Evolutionary conservation across 192 early-diverging fungal species (phyloP).

Genomic region (Gaertneriomyces semiglobifer): DNA sequence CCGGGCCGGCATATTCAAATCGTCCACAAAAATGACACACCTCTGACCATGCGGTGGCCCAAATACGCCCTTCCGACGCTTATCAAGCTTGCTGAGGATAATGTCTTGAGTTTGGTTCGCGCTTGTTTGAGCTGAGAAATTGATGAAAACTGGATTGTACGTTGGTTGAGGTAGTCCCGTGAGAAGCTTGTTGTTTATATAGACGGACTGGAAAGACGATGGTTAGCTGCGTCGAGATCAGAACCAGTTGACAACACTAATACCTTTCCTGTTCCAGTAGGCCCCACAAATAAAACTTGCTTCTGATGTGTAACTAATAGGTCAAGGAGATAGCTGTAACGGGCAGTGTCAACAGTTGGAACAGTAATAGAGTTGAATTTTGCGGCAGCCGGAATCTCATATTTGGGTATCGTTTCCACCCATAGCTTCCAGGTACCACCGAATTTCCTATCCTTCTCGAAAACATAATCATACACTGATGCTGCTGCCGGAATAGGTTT

Average conservation of each 20-base stretch:
- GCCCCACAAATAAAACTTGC: conserved; percentile 55
- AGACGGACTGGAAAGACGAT: conserved; percentile 30
- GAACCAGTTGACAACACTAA: no score
- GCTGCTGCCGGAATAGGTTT: conserved; percentile 53
- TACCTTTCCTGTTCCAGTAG: conserved; percentile 56
- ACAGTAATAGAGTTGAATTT: conserved; percentile 59
- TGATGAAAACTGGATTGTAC: conserved; percentile 62
- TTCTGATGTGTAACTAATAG: conserved; percentile 50
- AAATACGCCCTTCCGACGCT: conserved; percentile 53
- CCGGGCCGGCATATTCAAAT: conserved; percentile 60
- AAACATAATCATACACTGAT: conserved; percentile 53
- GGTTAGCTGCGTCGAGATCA: no score
- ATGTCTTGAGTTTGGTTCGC: conserved; percentile 62
- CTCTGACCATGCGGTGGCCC: conserved; percentile 52
- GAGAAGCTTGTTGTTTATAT: conserved; percentile 59
- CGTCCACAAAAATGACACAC: conserved; percentile 61
- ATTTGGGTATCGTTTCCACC: conserved; percentile 53
- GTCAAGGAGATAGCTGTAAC: conserved; percentile 52
- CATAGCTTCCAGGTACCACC: conserved; percentile 58
- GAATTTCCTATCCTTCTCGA: conserved; percentile 52
- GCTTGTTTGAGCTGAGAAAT: conserved; percentile 62
- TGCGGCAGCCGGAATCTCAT: conserved; percentile 48
- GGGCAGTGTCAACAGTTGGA: conserved; percentile 55
- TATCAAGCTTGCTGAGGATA: conserved; percentile 55
- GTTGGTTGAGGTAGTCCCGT: conserved; percentile 43